A percentile compares a stretch with the other conserved stretches of the same genome.
Conservation (phyloP, 176 grass and related monocot species). For the Aegilops sharonensis region DNA sequence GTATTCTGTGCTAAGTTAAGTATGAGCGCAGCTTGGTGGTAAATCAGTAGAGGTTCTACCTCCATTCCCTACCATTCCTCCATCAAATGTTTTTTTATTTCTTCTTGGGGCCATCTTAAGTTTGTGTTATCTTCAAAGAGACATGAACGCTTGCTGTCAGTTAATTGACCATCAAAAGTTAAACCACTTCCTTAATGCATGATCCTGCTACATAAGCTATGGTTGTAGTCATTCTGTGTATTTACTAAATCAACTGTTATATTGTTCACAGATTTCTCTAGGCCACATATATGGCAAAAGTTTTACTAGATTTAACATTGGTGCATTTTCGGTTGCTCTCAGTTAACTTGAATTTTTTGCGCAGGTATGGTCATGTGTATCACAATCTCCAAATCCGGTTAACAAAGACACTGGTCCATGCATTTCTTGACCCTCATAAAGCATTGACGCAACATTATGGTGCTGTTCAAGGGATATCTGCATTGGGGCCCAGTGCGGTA, state of each 20-base stretch:
- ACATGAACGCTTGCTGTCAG: background rate
- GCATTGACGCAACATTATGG: conserved; percentile 96
- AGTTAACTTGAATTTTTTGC: background rate
- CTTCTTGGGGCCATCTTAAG: background rate
- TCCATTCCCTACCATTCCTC: background rate
- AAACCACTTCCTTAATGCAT: background rate
- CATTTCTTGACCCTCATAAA: conserved; percentile 89
- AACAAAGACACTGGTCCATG: conserved; percentile 69
- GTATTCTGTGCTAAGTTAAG: background rate
- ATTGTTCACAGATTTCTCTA: background rate
- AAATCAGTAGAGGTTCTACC: too few species aligned
- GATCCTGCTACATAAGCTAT: background rate
- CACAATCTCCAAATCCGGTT: conserved; percentile 77
- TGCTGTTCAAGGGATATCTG: conserved; percentile 90
- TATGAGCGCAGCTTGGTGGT: too few species aligned
- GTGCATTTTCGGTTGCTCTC: conserved; percentile 17
- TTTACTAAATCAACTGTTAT: conserved; percentile 5
- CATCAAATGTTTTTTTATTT: background rate
- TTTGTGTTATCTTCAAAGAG: background rate
- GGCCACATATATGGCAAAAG: background rate
- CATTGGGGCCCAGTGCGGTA: conserved; percentile 72
- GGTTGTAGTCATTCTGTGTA: background rate
- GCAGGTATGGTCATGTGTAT: conserved; percentile 87
- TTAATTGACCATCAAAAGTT: background rate
- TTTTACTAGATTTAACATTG: background rate